Evolutionary conservation across 306 rosid genomes (phyloP).

Genomic region (Pyrus bretschneideri): DNA sequence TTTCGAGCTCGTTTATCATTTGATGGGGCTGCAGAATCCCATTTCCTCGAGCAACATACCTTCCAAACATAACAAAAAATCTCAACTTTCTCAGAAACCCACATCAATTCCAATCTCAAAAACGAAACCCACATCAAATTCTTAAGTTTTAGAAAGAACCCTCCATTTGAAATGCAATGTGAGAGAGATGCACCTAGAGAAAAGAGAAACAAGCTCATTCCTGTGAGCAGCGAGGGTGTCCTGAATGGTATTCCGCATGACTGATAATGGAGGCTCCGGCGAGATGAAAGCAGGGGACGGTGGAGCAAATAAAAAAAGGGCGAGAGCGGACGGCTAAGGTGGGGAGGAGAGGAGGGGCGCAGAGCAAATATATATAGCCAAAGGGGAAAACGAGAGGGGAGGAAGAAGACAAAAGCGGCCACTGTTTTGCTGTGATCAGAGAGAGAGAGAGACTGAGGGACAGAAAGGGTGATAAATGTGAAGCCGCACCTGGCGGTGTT

Average conservation of each 20-base stretch:
- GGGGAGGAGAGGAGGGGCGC: neutral
- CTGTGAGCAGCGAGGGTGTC: conserved; percentile 22
- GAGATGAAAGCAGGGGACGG: neutral
- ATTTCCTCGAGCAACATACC: conserved; percentile 40
- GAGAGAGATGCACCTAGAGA: conserved; percentile 22
- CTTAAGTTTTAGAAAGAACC: neutral
- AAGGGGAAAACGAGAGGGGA: neutral
- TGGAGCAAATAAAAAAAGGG: neutral
- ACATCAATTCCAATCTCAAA: neutral
- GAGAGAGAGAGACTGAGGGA: neutral
- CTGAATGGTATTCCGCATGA: conserved; percentile 27
- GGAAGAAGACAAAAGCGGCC: conserved; percentile 6
- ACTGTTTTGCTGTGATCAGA: neutral
- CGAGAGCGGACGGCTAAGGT: neutral
- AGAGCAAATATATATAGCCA: neutral
- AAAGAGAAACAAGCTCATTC: conserved; percentile 34
- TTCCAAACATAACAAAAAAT: conserved; percentile 11
- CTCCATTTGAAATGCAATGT: neutral
- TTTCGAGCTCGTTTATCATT: conserved; percentile 24
- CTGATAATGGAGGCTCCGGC: neutral
- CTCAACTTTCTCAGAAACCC: neutral
- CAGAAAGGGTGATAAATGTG: neutral
- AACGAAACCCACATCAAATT: neutral
- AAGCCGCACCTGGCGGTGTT: conserved; percentile 17
- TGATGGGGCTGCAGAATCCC: conserved; percentile 43